Conservation (phyloP, 331 rosid genomes). For the Acacia concinna region DNA sequence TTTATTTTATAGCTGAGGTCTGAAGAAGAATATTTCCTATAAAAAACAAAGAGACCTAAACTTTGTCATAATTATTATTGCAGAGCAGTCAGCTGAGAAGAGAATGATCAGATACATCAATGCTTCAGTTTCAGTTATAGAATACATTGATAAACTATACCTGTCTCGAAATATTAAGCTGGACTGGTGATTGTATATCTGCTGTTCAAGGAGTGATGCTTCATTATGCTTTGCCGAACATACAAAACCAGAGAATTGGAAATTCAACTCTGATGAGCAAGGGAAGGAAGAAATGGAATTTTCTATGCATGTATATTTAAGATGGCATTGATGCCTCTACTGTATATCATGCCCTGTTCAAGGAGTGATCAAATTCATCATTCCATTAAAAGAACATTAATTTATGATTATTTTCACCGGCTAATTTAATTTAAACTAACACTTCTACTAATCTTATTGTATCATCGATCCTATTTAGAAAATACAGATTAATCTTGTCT, state of each 20-base stretch:
- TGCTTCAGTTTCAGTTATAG: constrained; percentile 50
- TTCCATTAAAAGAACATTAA: not conserved
- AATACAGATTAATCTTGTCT: too few relatives aligned
- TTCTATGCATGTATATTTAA: not conserved
- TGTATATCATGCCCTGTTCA: not conserved
- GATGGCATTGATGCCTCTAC: not conserved
- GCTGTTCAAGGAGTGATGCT: not conserved
- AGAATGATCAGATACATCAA: constrained; percentile 61
- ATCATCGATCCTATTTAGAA: not conserved
- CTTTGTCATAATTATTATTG: not conserved
- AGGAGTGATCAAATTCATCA: too few relatives aligned
- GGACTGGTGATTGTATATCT: constrained; percentile 57
- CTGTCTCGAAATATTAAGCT: constrained; percentile 50
- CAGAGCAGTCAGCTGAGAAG: constrained; percentile 65
- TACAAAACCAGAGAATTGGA: not conserved
- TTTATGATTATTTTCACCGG: not conserved
- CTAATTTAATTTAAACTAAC: not conserved
- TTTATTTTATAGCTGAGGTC: not conserved
- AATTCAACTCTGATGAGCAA: not conserved
- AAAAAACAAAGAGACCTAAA: not conserved
- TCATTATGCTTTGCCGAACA: not conserved
- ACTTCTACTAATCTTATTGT: not conserved
- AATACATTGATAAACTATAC: constrained; percentile 60
- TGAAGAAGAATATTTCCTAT: not conserved
- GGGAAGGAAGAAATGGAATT: not conserved